Evolutionary conservation across 331 rosid species (phyloP).

Genomic region (Cydonia oblonga): DNA sequence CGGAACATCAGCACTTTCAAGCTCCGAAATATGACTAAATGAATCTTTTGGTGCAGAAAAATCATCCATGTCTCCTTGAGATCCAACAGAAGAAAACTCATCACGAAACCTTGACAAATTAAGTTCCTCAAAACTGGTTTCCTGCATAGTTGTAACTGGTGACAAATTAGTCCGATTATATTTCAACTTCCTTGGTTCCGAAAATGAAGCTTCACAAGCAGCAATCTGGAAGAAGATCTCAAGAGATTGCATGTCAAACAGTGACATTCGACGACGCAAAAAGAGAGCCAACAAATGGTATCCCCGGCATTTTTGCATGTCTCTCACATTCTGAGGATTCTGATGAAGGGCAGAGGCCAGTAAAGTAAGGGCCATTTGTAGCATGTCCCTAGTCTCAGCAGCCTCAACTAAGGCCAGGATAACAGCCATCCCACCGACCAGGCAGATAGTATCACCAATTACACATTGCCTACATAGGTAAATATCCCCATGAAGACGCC

Average conservation of each 20-base stretch:
- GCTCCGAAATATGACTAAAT: constrained; percentile 85
- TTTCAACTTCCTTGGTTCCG: constrained; percentile 82
- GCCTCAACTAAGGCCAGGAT: constrained; percentile 92
- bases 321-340: constrained; percentile 84
- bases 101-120: constrained; percentile 72
- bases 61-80: constrained; percentile 89
- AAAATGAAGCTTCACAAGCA: constrained; percentile 98
- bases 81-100: constrained; percentile 79
- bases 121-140: constrained; percentile 62
- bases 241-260: constrained; percentile 94
- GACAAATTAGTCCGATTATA: constrained; percentile 38
- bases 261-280: constrained; percentile 76
- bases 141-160: constrained; percentile 47
- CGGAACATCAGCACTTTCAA: constrained; percentile 65
- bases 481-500: constrained; percentile 89
- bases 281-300: constrained; percentile 94
- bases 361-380: constrained; percentile 85
- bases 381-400: constrained; percentile 90
- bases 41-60: constrained; percentile 86
- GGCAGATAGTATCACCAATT: constrained; percentile 78
- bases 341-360: constrained; percentile 91
- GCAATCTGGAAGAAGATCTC: constrained; percentile 97
- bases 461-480: constrained; percentile 74
- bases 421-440: constrained; percentile 89
- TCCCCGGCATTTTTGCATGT: constrained; percentile 91